phyloP scores from a whole-genome alignment of 169 alveolate genomes.

The Cryptosporidium muris region DNA sequence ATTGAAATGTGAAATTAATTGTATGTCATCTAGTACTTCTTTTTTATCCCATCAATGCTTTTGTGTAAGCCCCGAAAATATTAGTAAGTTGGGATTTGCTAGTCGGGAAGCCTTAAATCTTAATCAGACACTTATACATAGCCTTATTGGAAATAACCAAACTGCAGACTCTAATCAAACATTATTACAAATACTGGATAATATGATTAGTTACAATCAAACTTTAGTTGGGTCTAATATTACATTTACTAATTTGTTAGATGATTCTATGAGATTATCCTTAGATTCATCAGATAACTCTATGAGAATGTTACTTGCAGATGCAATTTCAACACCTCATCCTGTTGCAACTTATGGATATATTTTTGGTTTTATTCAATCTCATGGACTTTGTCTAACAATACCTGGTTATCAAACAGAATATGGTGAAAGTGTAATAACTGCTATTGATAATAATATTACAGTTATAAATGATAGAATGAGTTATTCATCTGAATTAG shows the following conservation, averaged over 20 bases:
- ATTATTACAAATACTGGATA: neutral
- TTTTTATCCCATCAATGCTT: conserved; percentile 62
- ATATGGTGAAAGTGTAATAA: conserved; percentile 36
- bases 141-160: neutral
- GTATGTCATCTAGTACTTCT: conserved; percentile 43
- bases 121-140: conserved; percentile 42
- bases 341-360: conserved; percentile 68
- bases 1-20: conserved; percentile 55
- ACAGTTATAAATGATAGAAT: conserved; percentile 47
- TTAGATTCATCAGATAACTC: neutral
- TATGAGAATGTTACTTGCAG: conserved; percentile 26
- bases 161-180: neutral
- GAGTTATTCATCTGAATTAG: conserved; percentile 29
- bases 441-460: conserved; percentile 46
- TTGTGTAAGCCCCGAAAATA: conserved; percentile 70
- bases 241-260: no score
- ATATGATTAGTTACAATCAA: no score
- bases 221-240: neutral
- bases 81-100: conserved; percentile 56
- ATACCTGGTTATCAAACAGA: conserved; percentile 43
- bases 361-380: conserved; percentile 42
- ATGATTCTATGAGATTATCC: no score
- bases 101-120: conserved; percentile 39
- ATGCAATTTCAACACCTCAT: conserved; percentile 61
- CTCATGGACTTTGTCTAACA: conserved; percentile 63